Evolutionary conservation across 768 basidiomycete species (phyloP), one percentile per base, ranked within the genome.

Genomic region (Sporobolomyces phaffii): DNA sequence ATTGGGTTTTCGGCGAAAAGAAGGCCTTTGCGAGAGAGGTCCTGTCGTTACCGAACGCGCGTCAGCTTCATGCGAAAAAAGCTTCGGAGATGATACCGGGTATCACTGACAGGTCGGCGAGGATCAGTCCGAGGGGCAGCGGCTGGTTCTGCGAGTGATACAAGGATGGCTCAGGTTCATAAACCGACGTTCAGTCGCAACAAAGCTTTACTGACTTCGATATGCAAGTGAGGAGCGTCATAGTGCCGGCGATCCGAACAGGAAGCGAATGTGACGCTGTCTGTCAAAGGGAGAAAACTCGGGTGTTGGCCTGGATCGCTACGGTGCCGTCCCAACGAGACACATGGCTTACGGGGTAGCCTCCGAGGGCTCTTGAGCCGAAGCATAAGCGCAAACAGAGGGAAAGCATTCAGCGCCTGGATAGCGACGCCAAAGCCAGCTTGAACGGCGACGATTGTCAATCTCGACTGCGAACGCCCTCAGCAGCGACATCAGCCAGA

Each of bases 341-440:
- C 1, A 10, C 7, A 22, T 0, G n/a, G 51, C 61, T 24, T 61
- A 88, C 92, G 89, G 63, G 94, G 91, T 11, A 96, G 74, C 33
- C 94, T 81, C 73, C 82, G 82, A 1, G 90, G 86, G 74, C 94
- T 90, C 77, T 97, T 96, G 11, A 85, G 70, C 31, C 54, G 81
- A 34, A 97, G 76, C 83, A 93, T 85, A 33, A 97, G 76, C 0
- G 87, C 87, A 76, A 97, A 97, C 4, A 98, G 79, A 2, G 94
- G 92, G 69, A 96, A 96, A 70, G 91, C 87, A 68, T 96, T 93
- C 81, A 98, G 84, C 69, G 91, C 86, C 0, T 85, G 86, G 28
- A 92, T 79, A 3, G 82, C 77, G 0, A 84, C 84, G 70, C 88
- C 85, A 34, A 91, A 77, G 11, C 76, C 75, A 0, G 85, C 86